Conservation (phyloP, 2,329 filamentous ascomycete genomes). For the Penicillium sp. region DNA sequence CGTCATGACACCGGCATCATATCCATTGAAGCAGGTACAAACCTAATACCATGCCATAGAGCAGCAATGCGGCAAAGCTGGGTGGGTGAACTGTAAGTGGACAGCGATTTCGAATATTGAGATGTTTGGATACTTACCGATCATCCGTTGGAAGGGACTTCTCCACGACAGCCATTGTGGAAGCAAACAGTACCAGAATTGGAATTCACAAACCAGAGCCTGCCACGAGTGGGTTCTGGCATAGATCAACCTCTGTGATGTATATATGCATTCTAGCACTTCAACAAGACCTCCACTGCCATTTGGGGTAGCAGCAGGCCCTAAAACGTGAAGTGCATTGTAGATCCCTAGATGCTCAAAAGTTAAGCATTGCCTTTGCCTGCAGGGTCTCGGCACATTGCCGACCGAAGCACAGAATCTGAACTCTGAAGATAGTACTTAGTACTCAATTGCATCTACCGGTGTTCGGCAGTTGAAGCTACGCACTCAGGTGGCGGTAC, state of each 20-base stretch:
- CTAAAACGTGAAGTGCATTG: constrained; percentile 3
- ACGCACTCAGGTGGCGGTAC: not conserved
- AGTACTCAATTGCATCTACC: not conserved
- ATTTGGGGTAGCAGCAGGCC: not conserved
- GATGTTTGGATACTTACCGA: constrained; percentile 27
- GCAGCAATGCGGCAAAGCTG: constrained; percentile 35
- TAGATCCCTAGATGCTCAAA: not conserved
- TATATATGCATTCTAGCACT: constrained; percentile 4
- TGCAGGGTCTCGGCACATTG: not conserved
- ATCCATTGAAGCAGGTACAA: constrained; percentile 47
- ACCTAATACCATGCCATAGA: constrained; percentile 43
- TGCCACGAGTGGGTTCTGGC: not conserved
- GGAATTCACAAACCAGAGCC: not conserved
- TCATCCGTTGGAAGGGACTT: constrained; percentile 44
- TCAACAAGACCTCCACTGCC: constrained; percentile 4
- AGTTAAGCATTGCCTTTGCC: not conserved
- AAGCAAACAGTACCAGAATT: not conserved
- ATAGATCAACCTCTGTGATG: not conserved
- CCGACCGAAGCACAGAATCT: not conserved
- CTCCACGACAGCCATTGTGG: constrained; percentile 27
- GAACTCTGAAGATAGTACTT: not conserved
- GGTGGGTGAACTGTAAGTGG: not conserved
- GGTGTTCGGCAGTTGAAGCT: not conserved
- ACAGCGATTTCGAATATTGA: not conserved
- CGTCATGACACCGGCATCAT: constrained; percentile 48